Conservation (phyloP, 208 protist species). For the Crithidia bombi region DNA sequence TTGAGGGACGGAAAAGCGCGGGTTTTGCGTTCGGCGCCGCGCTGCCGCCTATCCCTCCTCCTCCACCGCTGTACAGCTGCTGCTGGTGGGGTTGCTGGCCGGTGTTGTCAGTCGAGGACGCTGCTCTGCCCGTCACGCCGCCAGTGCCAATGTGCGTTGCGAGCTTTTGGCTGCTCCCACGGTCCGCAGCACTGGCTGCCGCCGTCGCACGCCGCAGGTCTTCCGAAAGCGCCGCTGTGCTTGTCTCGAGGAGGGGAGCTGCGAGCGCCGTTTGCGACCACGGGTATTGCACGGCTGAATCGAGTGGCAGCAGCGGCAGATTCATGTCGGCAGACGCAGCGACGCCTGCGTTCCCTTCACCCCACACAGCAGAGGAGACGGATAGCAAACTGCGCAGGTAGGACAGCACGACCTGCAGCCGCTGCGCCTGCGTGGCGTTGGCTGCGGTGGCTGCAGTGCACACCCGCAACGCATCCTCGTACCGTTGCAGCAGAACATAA, state of each 20-base stretch:
- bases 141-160: no score
- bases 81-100: neutral
- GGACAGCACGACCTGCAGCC: conserved; percentile 57
- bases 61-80: neutral
- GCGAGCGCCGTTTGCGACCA: conserved; percentile 24
- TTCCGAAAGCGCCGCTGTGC: conserved; percentile 5
- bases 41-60: neutral
- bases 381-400: conserved; percentile 66
- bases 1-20: conserved; percentile 42
- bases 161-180: neutral
- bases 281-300: conserved; percentile 4
- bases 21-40: conserved; percentile 7
- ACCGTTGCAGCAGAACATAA: conserved; percentile 72
- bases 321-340: conserved; percentile 4
- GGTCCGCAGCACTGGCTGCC: neutral
- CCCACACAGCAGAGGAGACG: conserved; percentile 19
- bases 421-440: conserved; percentile 54
- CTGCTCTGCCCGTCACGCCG: neutral
- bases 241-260: conserved; percentile 21
- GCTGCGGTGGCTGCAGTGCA: conserved; percentile 43
- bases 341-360: neutral
- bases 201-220: conserved; percentile 5
- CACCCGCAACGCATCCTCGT: conserved; percentile 62
- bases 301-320: conserved; percentile 14
- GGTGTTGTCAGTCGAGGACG: neutral